Conservation (phyloP, 2,329 filamentous ascomycete genomes). For the Exophiala phaeomuriformis region DNA sequence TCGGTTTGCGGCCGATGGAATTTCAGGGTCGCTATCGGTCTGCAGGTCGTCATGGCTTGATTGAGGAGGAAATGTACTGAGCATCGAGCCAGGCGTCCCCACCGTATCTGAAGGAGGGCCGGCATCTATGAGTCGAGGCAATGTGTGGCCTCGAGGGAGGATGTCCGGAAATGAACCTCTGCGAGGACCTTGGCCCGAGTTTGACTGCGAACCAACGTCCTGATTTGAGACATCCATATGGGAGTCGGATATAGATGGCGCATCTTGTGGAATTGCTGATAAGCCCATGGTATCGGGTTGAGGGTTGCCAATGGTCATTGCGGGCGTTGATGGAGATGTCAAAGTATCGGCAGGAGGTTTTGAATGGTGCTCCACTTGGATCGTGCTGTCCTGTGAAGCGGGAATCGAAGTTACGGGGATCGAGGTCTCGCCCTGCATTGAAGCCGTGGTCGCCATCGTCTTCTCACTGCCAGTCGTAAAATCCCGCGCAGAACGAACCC, state of each 20-base stretch:
- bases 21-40: conserved; percentile 12
- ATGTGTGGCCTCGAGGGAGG: conserved; percentile 13
- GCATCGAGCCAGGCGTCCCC: not conserved
- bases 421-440: too few species aligned
- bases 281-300: not conserved
- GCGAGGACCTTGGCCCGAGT: conserved; percentile 3
- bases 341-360: not conserved
- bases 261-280: not conserved
- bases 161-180: conserved; percentile 14
- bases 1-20: conserved; percentile 3
- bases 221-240: not conserved
- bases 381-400: too few species aligned
- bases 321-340: too few species aligned
- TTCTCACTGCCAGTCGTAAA: too few species aligned
- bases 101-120: not conserved
- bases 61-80: not conserved
- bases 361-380: not conserved
- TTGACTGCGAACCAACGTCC: not conserved
- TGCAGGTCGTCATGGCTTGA: conserved; percentile 5
- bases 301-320: not conserved
- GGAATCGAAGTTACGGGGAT: too few species aligned
- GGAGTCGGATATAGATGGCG: too few species aligned
- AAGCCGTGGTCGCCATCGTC: too few species aligned
- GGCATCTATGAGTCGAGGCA: conserved; percentile 4
- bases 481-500: too few species aligned